Evolutionary conservation across 148 eudicot species (phyloP), one percentile per base, ranked within the genome.

Genomic region (Polygonum maritimum): DNA sequence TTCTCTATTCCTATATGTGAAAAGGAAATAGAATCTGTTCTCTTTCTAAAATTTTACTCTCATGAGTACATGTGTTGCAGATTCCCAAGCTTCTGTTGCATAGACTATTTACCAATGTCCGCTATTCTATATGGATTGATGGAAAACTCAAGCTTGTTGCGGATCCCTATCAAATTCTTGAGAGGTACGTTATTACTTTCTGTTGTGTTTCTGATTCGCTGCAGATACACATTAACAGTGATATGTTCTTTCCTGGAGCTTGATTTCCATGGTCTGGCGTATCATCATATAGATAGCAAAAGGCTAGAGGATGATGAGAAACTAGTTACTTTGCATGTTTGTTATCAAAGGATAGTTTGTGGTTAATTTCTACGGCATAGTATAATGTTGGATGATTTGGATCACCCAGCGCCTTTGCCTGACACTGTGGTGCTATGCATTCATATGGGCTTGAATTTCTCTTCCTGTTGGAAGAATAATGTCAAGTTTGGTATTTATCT

Each of bases 61-160:
- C 60, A 36, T 38, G 73, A 41, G 19, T 36, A 70, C 48, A 69
- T 38, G 9, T 73, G 2, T 73, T 44, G 75, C 75, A 73, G 75
- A 5, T 73, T 44, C 75, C 75, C 36, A 73, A 73, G 75, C 75
- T 73, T 47, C 75, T 73, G 48, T 26, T 73, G 54, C 75, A 73
- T 48, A 44, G 75, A 48, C 75, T 73, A 38, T 47, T 73, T 26
- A 38, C 75, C 51, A 73, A 73, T 44, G 75, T 73, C 26, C 75
- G 75, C 38, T 73, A 73, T 48, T 73, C 75, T 21, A 48, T 73
- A 73, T 73, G 75, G 75, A 73, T 73, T 44, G 75, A 73, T 19
- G 75, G 75, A 7, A 73, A 73, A 73, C 75, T 73, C 22, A 44
- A 48, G 55, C 75, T 73, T 9, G 54, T 73, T 73, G 75, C 13